A percentile compares a stretch with the other conserved stretches of the same genome.
Conservation (phyloP, 352 stramenopile species). For the Globisporangium splendens region DNA sequence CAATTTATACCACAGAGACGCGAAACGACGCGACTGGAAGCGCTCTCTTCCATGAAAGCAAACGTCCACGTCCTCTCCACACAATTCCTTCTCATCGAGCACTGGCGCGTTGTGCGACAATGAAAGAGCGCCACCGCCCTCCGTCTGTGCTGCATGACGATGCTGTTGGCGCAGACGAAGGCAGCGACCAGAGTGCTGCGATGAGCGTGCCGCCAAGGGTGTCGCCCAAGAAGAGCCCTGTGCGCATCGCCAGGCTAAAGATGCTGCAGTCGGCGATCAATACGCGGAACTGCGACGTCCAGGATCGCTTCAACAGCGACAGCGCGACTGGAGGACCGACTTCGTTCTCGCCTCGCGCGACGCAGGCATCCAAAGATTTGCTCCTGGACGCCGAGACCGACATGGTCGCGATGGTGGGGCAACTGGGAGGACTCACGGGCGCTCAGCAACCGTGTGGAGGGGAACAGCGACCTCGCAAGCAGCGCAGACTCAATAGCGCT, state of each 20-base stretch:
- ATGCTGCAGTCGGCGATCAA: slow-evolving; percentile 85
- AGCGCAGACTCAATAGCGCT: slow-evolving; percentile 25
- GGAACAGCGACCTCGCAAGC: slow-evolving; percentile 24
- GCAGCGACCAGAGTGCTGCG: too few species aligned
- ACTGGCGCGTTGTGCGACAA: slow-evolving; percentile 7
- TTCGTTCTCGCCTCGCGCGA: slow-evolving; percentile 1
- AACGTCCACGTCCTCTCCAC: too few species aligned
- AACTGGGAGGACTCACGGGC: slow-evolving; percentile 64
- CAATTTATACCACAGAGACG: not conserved
- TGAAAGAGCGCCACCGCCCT: slow-evolving; percentile 6
- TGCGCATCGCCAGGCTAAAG: slow-evolving; percentile 72
- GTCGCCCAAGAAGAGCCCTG: slow-evolving; percentile 68
- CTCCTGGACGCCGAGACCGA: slow-evolving; percentile 30
- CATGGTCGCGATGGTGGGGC: slow-evolving; percentile 67
- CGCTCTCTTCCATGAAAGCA: too few species aligned
- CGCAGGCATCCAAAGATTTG: slow-evolving; percentile 14
- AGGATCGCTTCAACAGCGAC: slow-evolving; percentile 24
- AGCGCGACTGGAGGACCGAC: not conserved
- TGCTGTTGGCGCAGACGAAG: too few species aligned
- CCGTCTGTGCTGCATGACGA: too few species aligned
- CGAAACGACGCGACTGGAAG: slow-evolving; percentile 8
- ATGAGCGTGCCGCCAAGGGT: too few species aligned
- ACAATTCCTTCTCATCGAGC: too few species aligned
- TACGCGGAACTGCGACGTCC: slow-evolving; percentile 66
- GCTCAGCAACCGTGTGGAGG: slow-evolving; percentile 7